Evolutionary conservation across 129 eudicot genomes (phyloP), one percentile per base, ranked within the genome.

Genomic region (sunflower (Helianthus annuus)): DNA sequence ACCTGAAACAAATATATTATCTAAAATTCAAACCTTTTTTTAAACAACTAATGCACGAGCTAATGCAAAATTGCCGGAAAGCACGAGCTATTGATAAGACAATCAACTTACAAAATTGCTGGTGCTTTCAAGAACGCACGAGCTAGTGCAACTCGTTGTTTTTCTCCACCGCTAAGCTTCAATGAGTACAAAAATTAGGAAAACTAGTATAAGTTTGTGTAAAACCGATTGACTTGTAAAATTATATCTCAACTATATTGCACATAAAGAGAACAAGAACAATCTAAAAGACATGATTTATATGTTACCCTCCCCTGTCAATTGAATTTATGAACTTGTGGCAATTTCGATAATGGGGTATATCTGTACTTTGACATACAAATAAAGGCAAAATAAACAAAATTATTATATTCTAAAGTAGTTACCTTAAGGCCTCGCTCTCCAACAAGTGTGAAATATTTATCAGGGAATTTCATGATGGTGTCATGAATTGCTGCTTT

Each of bases 111-210:
- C 98, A 94, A 44, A 67, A 94, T 81, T 11, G 92, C 67, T 59
- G 98, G 96, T 36, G 96, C 92, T 87, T 94, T 94, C 68, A 94
- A 74, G 83, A 94, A 94, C 39, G 98, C 89, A 58, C 98, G 97
- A 65, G 98, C 97, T 63, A 94, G 79, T 68, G 98, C 88, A 60
- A 94, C 92, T 69, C 98, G 83, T 73, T 94, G 98, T 85, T 94
- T 94, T 74, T 94, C 98, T 80, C 98, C 98, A 53, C 98, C 98
- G 68, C 98, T 94, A 70, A 94, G 85, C 98, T 94, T 93, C 82
- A 82, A 54, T 40, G 44, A 63, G 55, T 16, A 52, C 38, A 39
- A 56, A 42, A 19, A 59, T 32, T 27, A 10, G 59, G 40, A 36
- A 64, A 17, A 64, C 7, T 2, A 16, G 13, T 14, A 53, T 64